phyloP scores from a whole-genome alignment of 257 asterid species.

The Solanum chaucha region DNA sequence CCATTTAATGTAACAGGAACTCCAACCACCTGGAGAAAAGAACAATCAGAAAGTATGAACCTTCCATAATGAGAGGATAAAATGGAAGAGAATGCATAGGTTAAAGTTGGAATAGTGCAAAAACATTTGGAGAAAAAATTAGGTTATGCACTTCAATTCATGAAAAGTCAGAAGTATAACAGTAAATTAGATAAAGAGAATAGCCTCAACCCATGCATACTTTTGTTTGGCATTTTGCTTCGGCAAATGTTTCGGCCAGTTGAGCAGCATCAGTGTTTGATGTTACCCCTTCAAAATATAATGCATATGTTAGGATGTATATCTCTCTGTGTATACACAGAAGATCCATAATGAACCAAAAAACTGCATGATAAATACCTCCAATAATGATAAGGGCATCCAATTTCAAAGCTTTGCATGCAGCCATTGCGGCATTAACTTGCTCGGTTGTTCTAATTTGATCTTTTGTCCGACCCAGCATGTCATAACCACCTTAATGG shows the following conservation, averaged over 20 bases:
- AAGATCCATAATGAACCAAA: slow-evolving; percentile 6
- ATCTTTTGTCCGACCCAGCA: slow-evolving; percentile 93
- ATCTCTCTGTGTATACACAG: background rate
- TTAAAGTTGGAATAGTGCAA: background rate
- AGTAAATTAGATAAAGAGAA: background rate
- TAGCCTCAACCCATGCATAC: slow-evolving; percentile 19
- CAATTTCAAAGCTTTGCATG: slow-evolving; percentile 74
- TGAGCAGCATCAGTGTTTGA: slow-evolving; percentile 99
- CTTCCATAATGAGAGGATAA: background rate
- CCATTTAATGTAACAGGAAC: slow-evolving; percentile 48
- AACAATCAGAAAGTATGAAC: background rate
- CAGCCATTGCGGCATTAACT: slow-evolving; percentile 74
- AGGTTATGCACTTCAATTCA: background rate
- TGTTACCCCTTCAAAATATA: slow-evolving; percentile 62
- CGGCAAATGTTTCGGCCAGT: slow-evolving; percentile 97
- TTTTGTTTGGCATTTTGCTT: slow-evolving; percentile 79
- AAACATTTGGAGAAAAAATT: background rate
- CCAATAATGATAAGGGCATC: slow-evolving; percentile 89
- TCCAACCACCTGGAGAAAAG: slow-evolving; percentile 27
- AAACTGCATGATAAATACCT: slow-evolving; percentile 32
- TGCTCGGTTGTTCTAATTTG: slow-evolving; percentile 93
- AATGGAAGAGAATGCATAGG: background rate
- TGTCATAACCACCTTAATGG: slow-evolving; percentile 80
- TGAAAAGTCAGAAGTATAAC: background rate
- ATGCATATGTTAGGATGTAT: slow-evolving; percentile 6